Percentiles rank a stretch among this genome's conserved stretches.
Conservation (phyloP, 768 basidiomycete genomes). For the Rhodotorula diobovata region DNA sequence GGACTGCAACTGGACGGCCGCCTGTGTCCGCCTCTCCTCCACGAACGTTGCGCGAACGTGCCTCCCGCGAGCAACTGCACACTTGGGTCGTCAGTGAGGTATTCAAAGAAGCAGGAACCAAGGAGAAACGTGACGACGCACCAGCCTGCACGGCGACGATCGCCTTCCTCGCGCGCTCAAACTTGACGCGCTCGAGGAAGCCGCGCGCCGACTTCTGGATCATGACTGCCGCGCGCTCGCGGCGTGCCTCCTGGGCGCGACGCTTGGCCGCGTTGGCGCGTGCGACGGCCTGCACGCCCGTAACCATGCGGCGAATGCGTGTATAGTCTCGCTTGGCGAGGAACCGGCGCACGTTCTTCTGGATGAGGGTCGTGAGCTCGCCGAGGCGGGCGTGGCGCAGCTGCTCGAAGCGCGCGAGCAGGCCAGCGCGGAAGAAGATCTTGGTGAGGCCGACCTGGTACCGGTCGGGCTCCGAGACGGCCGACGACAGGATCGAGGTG, state of each 20-base stretch:
- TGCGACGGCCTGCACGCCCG: slow-evolving; percentile 92
- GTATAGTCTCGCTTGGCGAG: slow-evolving; percentile 78
- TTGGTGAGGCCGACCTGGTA: slow-evolving; percentile 95
- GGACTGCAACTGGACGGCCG: slow-evolving; percentile 71
- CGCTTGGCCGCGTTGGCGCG: slow-evolving; percentile 73
- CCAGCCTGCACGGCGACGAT: slow-evolving; percentile 77
- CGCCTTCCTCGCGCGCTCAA: slow-evolving; percentile 60
- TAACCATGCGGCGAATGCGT: slow-evolving; percentile 64
- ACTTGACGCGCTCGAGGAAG: slow-evolving; percentile 68
- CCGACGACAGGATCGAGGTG: slow-evolving; percentile 72
- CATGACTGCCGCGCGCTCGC: slow-evolving; percentile 67
- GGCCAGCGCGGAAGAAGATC: slow-evolving; percentile 98
- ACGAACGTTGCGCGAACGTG: slow-evolving; percentile 62
- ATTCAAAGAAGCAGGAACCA: background rate
- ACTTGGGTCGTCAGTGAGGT: no score
- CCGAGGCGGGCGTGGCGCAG: slow-evolving; percentile 83
- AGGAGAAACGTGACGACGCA: slow-evolving; percentile 54
- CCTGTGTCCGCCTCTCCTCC: slow-evolving; percentile 57
- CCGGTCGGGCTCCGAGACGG: slow-evolving; percentile 89
- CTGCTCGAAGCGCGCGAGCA: slow-evolving; percentile 92
- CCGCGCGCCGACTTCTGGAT: slow-evolving; percentile 70
- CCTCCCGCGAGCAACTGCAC: slow-evolving; percentile 66
- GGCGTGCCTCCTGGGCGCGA: slow-evolving; percentile 65
- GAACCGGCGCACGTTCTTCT: slow-evolving; percentile 89
- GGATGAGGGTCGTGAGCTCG: slow-evolving; percentile 85